Base-by-base conservation (phyloP, 208 protist genomes). In the Wallacemonas sp. region DNA sequence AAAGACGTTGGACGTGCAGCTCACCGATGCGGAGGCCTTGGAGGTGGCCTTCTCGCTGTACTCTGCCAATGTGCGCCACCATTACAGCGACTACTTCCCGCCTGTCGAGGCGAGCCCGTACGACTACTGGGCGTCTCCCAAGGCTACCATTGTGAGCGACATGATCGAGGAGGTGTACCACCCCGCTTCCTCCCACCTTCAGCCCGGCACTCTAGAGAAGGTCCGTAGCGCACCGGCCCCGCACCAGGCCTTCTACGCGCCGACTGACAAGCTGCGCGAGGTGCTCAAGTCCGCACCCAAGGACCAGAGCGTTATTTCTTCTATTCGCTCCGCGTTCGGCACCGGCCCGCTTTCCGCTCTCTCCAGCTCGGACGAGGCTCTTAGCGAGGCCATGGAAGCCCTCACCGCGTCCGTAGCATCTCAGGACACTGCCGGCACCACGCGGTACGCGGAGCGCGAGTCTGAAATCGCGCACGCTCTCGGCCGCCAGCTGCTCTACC, bases 11-110 rank as follows among this genome's bases (percentile, higher is more conserved):
- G 81, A 69, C 22, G 75, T 73, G 14, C 33, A 79, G 65, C 57
- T 95, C 48, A 78, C 82, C 0, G 81, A 95, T 45, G 84, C 85
- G 38, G 88, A 94, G 73, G 86, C 78, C 2, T 29, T 77, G 39
- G 82, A 93, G 76, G 41, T 96, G n/a, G 81, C 82, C 7, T 69
- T 85, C 31, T 65, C 79, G 25, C 57, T 96, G 61, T 75, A 92
- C 8, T 71, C 77, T 44, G 87, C 84, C 20, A 78, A 90, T 31
- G 72, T 87, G 39, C 81, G 76, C 41, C 84, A 91, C 63, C 87
- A 94, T 68, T 93, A 93, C 72, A 79, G 89, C 62, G 81, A 96
- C 33, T 94, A 81, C 67, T 93, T 96, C 61, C 84, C 84, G 23
- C 52, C 52, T 18, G 52, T 41, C 4, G 52, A 10, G 14, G 46